Evolutionary conservation across 2,329 filamentous ascomycete species (phyloP), one percentile per base, ranked within the genome.

Genomic region (Aspergillus sp.): DNA sequence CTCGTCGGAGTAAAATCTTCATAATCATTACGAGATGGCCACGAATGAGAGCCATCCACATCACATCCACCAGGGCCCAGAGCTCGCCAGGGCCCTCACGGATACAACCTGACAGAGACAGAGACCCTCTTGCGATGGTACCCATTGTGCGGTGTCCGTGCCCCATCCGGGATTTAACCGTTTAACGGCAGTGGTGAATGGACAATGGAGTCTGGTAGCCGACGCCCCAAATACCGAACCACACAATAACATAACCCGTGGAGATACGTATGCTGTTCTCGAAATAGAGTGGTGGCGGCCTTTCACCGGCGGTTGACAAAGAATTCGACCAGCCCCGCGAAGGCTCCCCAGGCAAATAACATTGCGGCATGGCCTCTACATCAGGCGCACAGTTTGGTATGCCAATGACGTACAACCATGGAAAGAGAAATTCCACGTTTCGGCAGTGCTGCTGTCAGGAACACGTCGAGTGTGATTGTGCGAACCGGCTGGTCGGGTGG

Each of bases 381-480:
- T 12, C 23, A 35, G 17, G 19, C 40, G 8, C 33, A 35, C 14
- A 47, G 33, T 21, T 31, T 54, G 41, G 52, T 40, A 12, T 35
- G 41, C 51, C 51, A 55, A 55, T 41, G 43, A 48, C 37, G 17
- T 40, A 9, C 12, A n/a, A 23, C 21, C 12, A 14, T 23, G 23
- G 33, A 27, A 37, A 33, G 23, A 41, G 27, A 41, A 41, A 19
- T 48, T 55, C 52, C 52, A 46, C 44, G 52, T 31, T 48, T 48
- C 23, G 35, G 27, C 9, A 45, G 51, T 14, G 51, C 33, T 31
- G 51, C 41, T 53, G 51, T 55, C 52, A 55, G 52, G 52, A 39
- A 55, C 52, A 55, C 44, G 15, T 55, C 44, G 52, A 33, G 41
- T 27, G 17, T 54, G 51, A 44, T 54, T 54, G 51, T 46, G 23